phyloP scores from a whole-genome alignment of 176 grass and related monocot genomes.

The Carex parvula region DNA sequence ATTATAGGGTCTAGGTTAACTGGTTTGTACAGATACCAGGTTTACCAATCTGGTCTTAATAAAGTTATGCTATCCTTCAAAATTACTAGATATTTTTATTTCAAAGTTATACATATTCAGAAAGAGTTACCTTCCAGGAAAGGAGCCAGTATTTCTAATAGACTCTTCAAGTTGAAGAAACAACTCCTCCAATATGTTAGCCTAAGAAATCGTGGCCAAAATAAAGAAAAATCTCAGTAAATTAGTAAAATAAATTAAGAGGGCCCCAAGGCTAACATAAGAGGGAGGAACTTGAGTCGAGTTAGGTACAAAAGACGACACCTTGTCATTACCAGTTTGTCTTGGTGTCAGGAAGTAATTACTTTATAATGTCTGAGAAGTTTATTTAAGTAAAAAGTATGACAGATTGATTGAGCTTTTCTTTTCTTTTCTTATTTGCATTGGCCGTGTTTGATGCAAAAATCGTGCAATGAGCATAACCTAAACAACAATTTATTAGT shows the following conservation, averaged over 20 bases:
- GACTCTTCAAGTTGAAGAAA: conserved; percentile 92
- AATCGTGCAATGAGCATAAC: neutral
- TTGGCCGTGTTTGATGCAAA: neutral
- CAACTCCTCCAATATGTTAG: conserved; percentile 77
- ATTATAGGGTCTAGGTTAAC: neutral
- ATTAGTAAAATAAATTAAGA: neutral
- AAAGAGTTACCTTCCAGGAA: conserved; percentile 89
- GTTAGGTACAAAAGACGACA: neutral
- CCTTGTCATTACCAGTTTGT: neutral
- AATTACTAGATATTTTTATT: neutral
- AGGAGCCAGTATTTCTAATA: conserved; percentile 69
- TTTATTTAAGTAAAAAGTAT: neutral
- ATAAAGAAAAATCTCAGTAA: neutral
- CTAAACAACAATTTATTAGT: neutral
- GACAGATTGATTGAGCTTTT: neutral
- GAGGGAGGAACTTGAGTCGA: neutral
- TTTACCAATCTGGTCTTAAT: neutral
- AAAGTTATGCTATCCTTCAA: neutral
- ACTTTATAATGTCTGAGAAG: neutral
- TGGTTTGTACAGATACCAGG: neutral
- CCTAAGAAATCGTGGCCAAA: conserved; percentile 39
- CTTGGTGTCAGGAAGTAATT: neutral
- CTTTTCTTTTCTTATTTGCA: neutral
- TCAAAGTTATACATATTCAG: conserved; percentile 6
- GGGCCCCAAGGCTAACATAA: no score